phyloP scores from a whole-genome alignment of 176 grass and related monocot genomes.

The Phoenix dactylifera region DNA sequence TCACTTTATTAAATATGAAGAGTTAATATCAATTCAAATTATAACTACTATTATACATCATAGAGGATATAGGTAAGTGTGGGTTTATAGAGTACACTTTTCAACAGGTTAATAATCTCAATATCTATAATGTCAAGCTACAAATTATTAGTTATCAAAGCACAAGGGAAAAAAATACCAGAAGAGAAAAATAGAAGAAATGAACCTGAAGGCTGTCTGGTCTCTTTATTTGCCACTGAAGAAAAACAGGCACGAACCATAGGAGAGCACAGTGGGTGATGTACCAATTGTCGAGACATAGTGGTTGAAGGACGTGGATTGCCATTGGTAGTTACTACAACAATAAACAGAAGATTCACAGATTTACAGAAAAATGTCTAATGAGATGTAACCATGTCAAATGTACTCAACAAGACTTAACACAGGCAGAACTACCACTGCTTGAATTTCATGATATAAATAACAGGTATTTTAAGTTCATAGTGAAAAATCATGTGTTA shows the following conservation, averaged over 20 bases:
- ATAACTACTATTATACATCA: too few species aligned
- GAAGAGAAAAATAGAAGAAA: constrained; percentile 6
- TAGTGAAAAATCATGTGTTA: too few species aligned
- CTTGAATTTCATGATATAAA: too few species aligned
- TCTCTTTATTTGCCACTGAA: constrained; percentile 47
- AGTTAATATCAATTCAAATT: too few species aligned
- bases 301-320: constrained; percentile 15
- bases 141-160: constrained; percentile 3
- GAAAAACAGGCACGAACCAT: constrained; percentile 33
- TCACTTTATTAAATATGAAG: too few species aligned
- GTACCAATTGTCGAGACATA: constrained; percentile 21
- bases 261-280: constrained; percentile 24
- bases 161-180: background rate
- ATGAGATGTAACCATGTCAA: constrained; percentile 1
- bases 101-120: too few species aligned
- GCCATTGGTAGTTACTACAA: constrained; percentile 33
- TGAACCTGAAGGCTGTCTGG: constrained; percentile 46
- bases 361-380: constrained; percentile 4
- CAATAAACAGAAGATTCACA: constrained; percentile 15
- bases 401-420: background rate
- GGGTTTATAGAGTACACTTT: too few species aligned
- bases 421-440: too few species aligned
- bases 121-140: background rate
- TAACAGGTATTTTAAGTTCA: too few species aligned
- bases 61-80: too few species aligned